These are phyloP conservation scores for Fistulinella prunicolor DNA, from an alignment of 768 basidiomycete genomes.

Conservation along the genomic window DNA sequence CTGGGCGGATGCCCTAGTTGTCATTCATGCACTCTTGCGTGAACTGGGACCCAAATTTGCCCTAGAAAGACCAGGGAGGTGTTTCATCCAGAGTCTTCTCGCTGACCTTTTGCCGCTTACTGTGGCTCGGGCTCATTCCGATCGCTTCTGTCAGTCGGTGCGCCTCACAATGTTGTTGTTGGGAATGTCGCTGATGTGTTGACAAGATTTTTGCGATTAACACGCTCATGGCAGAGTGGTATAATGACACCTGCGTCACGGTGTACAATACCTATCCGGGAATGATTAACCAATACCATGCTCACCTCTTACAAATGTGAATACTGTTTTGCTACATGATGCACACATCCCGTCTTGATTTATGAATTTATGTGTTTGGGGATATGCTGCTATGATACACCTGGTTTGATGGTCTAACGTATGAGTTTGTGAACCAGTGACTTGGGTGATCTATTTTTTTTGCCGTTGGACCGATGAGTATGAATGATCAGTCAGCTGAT, in stretches of 20 bases:
- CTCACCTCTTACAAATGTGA: constrained; percentile 2
- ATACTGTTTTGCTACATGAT: neutral
- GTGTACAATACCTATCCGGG: constrained; percentile 5
- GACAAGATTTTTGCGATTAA: constrained; percentile 15
- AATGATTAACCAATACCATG: neutral
- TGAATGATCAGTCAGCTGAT: constrained; percentile 6
- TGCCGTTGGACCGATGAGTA: constrained; percentile 12
- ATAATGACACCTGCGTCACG: neutral
- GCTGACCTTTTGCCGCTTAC: constrained; percentile 5
- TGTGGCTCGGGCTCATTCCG: neutral
- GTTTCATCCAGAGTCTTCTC: constrained; percentile 15
- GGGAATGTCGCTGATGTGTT: neutral
- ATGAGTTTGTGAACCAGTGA: constrained; percentile 8
- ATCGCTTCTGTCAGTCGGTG: constrained; percentile 20
- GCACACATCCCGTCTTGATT: constrained; percentile 5
- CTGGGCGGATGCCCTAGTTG: constrained; percentile 16
- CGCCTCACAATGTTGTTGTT: neutral
- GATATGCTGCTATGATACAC: constrained; percentile 26
- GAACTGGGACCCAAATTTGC: constrained; percentile 18
- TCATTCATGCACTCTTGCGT: constrained; percentile 13
- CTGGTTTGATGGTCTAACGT: constrained; percentile 16
- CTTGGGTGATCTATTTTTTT: constrained; percentile 1
- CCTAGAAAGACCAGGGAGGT: constrained; percentile 6
- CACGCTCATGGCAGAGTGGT: constrained; percentile 9
- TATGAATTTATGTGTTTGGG: constrained; percentile 7